Base-by-base conservation (phyloP, 2,329 filamentous ascomycete genomes). In the Fusarium compactum region DNA sequence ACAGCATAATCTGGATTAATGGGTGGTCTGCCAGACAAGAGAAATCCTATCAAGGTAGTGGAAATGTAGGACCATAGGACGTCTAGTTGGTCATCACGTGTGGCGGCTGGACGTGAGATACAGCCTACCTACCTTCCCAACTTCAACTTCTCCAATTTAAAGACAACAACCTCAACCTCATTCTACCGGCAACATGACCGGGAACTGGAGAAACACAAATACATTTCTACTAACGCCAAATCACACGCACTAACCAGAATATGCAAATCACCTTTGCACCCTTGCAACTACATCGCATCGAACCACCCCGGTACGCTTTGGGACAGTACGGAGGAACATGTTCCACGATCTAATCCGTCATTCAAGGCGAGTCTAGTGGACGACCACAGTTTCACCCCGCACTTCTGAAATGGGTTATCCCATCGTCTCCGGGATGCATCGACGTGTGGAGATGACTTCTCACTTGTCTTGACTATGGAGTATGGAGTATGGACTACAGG, bases 341-440 rank as follows among this genome's bases (percentile, higher is more conserved):
- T 62, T 74, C 73, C 73, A 74, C 62, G 53, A 61, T 70, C 59
- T 41, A 70, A 70, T 71, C 70, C 57, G 70, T 64, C 59, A 24
- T 30, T 22, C 47, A 29, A 43, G 20, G 38, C 25, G n/a, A 47
- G 34, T 41, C 50, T 51, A 51, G 30, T 32, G 52, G 38, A 58
- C 30, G 8, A 41, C 30, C 34, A 24, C 12, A 30, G 34, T 34
- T 30, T 47, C 65, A 65, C 72, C 70, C 67, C 67, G 72, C 72
- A 73, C 68, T 40, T 62, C 62, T 56, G 43, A 34, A 61, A 50
- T 54, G 10, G 67, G 60, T n/a, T 40, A 32, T 61, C 56, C 41
- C 47, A 48, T 62, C 40, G 22, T 61, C 44, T 63, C 59, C 59
- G 61, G 61, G 47, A 64, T 15, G 54, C 45, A 52, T 55, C 43